Evolutionary conservation across 306 rosid species (phyloP).

Genomic region (Cicer arietinum): DNA sequence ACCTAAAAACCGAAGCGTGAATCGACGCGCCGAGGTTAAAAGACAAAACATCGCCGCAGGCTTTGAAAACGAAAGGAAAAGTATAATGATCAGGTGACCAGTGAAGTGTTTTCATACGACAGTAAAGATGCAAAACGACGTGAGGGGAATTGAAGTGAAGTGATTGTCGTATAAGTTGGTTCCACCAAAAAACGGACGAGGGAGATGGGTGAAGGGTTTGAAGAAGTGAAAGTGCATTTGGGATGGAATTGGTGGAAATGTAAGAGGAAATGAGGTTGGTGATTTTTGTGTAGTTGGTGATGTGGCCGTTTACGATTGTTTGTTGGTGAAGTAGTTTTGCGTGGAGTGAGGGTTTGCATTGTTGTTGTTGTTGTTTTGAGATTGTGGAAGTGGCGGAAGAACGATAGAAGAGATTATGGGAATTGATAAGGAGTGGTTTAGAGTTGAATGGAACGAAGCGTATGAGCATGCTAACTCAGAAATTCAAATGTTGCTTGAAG

Average conservation of each 20-base stretch:
- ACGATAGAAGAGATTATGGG: too few relatives aligned
- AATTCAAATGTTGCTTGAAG: too few relatives aligned
- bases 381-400: not conserved
- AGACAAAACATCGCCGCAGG: conserved; percentile 61
- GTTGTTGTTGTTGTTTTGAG: not conserved
- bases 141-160: conserved; percentile 46
- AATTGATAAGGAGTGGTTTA: too few relatives aligned
- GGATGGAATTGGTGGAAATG: conserved; percentile 52
- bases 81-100: conserved; percentile 83
- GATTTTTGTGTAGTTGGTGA: conserved; percentile 11
- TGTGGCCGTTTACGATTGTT: conserved; percentile 46
- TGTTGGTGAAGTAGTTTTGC: conserved; percentile 39
- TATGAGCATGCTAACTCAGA: too few relatives aligned
- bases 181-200: conserved; percentile 74
- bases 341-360: conserved; percentile 36
- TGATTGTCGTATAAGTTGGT: conserved; percentile 62
- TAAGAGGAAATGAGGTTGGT: conserved; percentile 56
- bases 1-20: conserved; percentile 53
- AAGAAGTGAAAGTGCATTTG: conserved; percentile 54
- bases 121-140: conserved; percentile 51
- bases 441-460: too few relatives aligned
- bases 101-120: conserved; percentile 59
- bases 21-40: conserved; percentile 54
- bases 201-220: conserved; percentile 54
- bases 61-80: conserved; percentile 75